Evolutionary conservation across 176 grass and related monocot genomes (phyloP), one percentile per base, ranked within the genome.

Genomic region (Dendrocalamus sinicus): DNA sequence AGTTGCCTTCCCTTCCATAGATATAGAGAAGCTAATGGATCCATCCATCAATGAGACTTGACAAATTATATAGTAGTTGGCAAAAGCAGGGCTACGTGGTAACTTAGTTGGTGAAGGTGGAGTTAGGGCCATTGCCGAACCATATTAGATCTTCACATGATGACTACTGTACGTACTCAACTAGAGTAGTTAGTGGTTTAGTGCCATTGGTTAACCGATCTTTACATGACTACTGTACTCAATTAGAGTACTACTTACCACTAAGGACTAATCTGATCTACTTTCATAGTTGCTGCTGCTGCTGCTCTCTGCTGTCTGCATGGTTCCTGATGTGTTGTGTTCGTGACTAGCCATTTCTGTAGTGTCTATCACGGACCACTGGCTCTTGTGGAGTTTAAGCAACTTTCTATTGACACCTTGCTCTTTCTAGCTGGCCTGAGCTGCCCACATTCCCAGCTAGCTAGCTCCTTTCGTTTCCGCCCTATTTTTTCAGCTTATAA

Each of bases 361-460:
- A 48, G 67, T 46, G 12, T 68, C 62, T 73, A 47, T 77, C 28
- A 81, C 78, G 61, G 78, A 44, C 70, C 70, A 88, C 78, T 64
- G 12, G 24, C 72, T 75, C 46, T 22, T 64, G 79, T 71, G 86
- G 80, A 45, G 67, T 45, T 72, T 19, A 72, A 63, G 54, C 60
- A 78, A 24, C 87, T 84, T 89, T 89, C 48, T 17, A 46, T 84
- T n/a, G 68, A 84, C 86, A 45, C 58, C 67, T 57, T 57, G 75
- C 75, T 84, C 87, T 84, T 89, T 89, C 39, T 79, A 84, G 75
- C 87, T 89, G 81, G 79, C 72, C 62, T 88, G 86, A 50, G 23
- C 87, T 48, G 68, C 62, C 35, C 60, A 46, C 17, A 40, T 64
- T 87, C 61, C 78, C 46, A 73, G 68, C n/a, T 58, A 10, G 20